Evolutionary conservation across 768 basidiomycete species (phyloP), one percentile per base, ranked within the genome.

Genomic region (Mycena indigotica): DNA sequence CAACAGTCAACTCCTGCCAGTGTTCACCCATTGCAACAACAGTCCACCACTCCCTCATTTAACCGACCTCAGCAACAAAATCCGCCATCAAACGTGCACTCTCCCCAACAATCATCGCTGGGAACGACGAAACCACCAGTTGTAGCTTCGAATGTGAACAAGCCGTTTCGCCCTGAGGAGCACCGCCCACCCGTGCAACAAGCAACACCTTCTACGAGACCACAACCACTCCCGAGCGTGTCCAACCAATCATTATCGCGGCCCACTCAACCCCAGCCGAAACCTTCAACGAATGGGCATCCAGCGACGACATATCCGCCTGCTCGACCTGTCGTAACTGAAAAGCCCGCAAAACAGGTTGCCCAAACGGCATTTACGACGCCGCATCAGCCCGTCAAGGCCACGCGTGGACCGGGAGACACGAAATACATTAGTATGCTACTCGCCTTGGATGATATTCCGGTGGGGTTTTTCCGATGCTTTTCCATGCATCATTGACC

Each of bases 371-470:
- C 46, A 23, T 5, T 35, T 35, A 28, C 25, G 25, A 48, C 38
- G 5, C 29, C 21, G 10, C 62, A 53, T 13, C 62, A 57, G 41
- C 52, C 58, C 23, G 53, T 53, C 12, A 50, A 50, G 1, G 1
- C 44, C 39, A 16, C 25, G 16, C 21, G 25, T 48, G 44, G 3
- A 5, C 75, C 76, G 61, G 72, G 56, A 54, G 46, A 80, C 55
- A 83, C 85, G 3, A 76, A 76, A 40, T 86, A 86, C 61, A 75
- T 85, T 53, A 80, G 77, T 48, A 86, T 86, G 85, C 73, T 86
- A 24, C 77, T 86, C 26, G 85, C 84, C 2, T 65, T 85, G 19
- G 84, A 86, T 60, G 73, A 70, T 32, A 85, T 86, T 41, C 81
- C 84, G 6, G 62, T 60, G 19, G 28, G 58, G 40, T 28, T 16